phyloP scores from a whole-genome alignment of 768 basidiomycete genomes.

The Coprinopsis strossmayeri region DNA sequence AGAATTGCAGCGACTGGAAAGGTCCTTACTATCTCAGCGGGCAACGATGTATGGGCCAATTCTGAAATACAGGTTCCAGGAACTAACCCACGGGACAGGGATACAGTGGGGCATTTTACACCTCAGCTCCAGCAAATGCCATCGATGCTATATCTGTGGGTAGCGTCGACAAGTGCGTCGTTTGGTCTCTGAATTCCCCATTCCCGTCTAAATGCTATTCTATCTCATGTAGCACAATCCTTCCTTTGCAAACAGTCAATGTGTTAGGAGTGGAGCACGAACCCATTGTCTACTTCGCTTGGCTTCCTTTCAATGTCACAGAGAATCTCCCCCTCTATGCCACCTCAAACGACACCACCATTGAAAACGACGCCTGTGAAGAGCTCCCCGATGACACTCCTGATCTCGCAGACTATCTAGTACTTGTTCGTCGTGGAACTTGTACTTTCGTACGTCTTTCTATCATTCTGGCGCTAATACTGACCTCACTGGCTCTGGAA shows the following conservation, averaged over 20 bases:
- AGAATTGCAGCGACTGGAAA: constrained; percentile 38
- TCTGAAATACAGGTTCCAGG: too few species aligned
- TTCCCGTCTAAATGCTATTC: background rate
- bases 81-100: constrained; percentile 25
- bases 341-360: constrained; percentile 45
- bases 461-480: background rate
- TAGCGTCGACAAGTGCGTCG: constrained; percentile 45
- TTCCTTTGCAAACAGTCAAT: constrained; percentile 45
- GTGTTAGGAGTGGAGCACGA: constrained; percentile 34
- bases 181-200: background rate
- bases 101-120: constrained; percentile 54
- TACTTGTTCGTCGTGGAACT: constrained; percentile 50
- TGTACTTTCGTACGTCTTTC: constrained; percentile 47
- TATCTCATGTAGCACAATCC: constrained; percentile 25
- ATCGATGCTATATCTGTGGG: constrained; percentile 50
- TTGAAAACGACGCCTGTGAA: constrained; percentile 51
- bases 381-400: constrained; percentile 44
- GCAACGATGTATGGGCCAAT: constrained; percentile 21
- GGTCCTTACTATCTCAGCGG: constrained; percentile 44
- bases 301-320: constrained; percentile 37
- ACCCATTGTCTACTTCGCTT: constrained; percentile 43
- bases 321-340: constrained; percentile 48
- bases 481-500: constrained; percentile 8
- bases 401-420: constrained; percentile 45
- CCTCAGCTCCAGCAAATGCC: constrained; percentile 45